Percentiles rank a stretch among this genome's conserved stretches.
Evolutionary conservation across 441 rosid species (phyloP).

Genomic region (Rhodomyrtus psidioides): DNA sequence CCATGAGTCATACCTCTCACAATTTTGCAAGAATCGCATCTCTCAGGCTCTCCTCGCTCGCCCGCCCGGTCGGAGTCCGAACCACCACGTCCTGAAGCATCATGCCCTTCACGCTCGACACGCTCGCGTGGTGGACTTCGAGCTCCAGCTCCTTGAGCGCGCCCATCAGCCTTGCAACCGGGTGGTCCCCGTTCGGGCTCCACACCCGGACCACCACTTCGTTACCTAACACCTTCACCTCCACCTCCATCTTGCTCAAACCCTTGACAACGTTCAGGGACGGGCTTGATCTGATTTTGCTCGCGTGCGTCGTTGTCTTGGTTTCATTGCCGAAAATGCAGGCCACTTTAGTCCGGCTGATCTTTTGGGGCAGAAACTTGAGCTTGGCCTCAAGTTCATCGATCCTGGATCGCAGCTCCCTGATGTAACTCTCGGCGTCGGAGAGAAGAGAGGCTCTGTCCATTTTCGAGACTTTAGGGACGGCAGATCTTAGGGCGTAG

Average conservation of each 20-base stretch:
- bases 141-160: constrained; percentile 30
- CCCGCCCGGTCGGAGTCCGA: constrained; percentile 19
- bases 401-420: constrained; percentile 22
- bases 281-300: neutral
- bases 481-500: constrained; percentile 45
- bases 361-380: neutral
- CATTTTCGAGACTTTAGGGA: constrained; percentile 48
- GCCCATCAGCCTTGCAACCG: constrained; percentile 38
- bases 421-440: constrained; percentile 38
- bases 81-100: constrained; percentile 43
- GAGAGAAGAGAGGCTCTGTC: constrained; percentile 44
- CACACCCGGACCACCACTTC: constrained; percentile 39
- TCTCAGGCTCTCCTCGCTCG: constrained; percentile 19
- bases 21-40: constrained; percentile 20
- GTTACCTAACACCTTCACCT: constrained; percentile 39
- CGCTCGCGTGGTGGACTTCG: constrained; percentile 31
- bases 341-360: neutral
- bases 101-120: constrained; percentile 24
- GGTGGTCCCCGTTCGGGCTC: constrained; percentile 24
- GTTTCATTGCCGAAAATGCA: neutral
- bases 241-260: constrained; percentile 19
- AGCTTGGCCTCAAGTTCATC: constrained; percentile 17
- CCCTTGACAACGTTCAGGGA: neutral
- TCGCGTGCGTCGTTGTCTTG: neutral
- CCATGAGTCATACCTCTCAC: neutral